Percentiles rank a stretch among this genome's conserved stretches.
Evolutionary conservation across 75 land plant species (phyloP).

Genomic region (Pinus taeda): DNA sequence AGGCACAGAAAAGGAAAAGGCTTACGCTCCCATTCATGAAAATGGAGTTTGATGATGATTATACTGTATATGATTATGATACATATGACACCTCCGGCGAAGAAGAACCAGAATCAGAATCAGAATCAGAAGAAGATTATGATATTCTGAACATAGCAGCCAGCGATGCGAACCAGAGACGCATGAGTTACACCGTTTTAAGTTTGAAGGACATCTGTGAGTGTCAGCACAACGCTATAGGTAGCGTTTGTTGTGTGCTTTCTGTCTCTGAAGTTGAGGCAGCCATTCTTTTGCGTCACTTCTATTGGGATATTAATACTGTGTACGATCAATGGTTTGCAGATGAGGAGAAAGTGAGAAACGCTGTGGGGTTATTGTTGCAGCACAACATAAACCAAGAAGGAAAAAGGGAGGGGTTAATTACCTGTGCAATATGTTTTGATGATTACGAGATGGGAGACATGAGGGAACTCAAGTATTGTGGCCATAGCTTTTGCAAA

Average conservation of each 20-base stretch:
- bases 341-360: neutral
- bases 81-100: neutral
- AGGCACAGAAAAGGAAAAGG: too few species aligned
- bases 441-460: too few species aligned
- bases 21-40: neutral
- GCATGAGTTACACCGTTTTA: conserved; percentile 34
- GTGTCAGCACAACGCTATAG: conserved; percentile 54
- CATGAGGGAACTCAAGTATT: too few species aligned
- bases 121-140: neutral
- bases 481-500: neutral
- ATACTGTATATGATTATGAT: neutral
- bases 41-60: neutral
- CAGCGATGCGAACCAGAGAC: neutral
- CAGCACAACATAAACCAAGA: neutral
- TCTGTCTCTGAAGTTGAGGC: conserved; percentile 49
- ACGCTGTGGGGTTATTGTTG: neutral
- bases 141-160: neutral
- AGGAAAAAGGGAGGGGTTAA: neutral
- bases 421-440: too few species aligned
- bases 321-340: neutral
- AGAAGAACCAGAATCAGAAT: neutral
- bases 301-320: conserved; percentile 34
- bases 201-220: conserved; percentile 53
- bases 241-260: conserved; percentile 40
- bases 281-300: conserved; percentile 54